Conservation (phyloP, 2,329 filamentous ascomycete genomes). For the Paraphoma sp. region DNA sequence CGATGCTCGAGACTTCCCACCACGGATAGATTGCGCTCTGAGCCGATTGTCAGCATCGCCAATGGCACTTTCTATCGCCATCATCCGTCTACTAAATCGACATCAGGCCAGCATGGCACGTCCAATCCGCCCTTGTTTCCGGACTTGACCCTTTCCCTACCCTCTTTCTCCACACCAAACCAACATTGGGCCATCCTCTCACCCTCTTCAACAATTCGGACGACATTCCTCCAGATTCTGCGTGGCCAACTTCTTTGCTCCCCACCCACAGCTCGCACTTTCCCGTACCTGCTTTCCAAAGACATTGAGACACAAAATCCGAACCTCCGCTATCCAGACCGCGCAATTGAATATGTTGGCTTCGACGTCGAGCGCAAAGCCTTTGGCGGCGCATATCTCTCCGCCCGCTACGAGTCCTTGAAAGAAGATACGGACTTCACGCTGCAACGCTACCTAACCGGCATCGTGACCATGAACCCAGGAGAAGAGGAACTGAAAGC, state of each 20-base stretch:
- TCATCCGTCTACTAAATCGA: constrained; percentile 60
- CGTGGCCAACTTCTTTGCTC: constrained; percentile 76
- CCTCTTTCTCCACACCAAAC: constrained; percentile 57
- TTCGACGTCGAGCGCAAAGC: constrained; percentile 77
- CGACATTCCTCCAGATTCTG: constrained; percentile 80
- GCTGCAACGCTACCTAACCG: constrained; percentile 78
- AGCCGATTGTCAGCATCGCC: constrained; percentile 39
- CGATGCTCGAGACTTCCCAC: constrained; percentile 26
- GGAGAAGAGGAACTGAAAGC: constrained; percentile 57
- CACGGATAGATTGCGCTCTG: constrained; percentile 21
- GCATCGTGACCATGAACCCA: constrained; percentile 84
- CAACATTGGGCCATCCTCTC: constrained; percentile 87
- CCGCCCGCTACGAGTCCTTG: constrained; percentile 87
- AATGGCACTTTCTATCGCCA: constrained; percentile 85
- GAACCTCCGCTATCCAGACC: constrained; percentile 65
- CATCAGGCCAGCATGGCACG: constrained; percentile 51
- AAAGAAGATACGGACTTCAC: constrained; percentile 89
- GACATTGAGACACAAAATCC: constrained; percentile 61
- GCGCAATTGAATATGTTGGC: constrained; percentile 86
- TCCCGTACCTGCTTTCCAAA: constrained; percentile 75
- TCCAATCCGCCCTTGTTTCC: constrained; percentile 77
- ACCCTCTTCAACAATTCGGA: constrained; percentile 78
- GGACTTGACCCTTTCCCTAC: constrained; percentile 72
- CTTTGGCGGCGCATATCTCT: constrained; percentile 74
- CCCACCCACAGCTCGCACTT: constrained; percentile 77